Conservation (phyloP, 306 rosid species). For the Pterocarpus santalinus region DNA sequence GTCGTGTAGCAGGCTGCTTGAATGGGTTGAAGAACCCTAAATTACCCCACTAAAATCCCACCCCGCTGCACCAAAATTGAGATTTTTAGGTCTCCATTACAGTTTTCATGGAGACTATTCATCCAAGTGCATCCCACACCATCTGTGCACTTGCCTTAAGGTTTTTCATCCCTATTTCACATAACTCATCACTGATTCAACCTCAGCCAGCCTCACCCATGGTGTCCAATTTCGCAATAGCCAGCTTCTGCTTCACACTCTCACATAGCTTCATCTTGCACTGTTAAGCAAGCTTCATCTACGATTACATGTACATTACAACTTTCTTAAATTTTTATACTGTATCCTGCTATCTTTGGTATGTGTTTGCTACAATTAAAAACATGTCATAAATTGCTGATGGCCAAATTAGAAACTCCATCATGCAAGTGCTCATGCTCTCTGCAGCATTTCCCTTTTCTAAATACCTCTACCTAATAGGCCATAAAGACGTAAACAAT, state of each 20-base stretch:
- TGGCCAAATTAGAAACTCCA: too few species aligned
- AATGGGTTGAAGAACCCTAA: background rate
- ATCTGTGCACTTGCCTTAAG: background rate
- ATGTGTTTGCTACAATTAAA: background rate
- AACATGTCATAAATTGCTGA: too few species aligned
- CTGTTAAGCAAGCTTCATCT: background rate
- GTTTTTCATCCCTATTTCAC: slow-evolving; percentile 24
- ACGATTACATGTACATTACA: background rate
- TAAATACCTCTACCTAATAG: too few species aligned
- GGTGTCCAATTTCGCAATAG: too few species aligned
- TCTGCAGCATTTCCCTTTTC: background rate
- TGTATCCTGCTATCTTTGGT: background rate
- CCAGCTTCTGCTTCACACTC: background rate
- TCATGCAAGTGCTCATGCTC: too few species aligned
- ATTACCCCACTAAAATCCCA: background rate
- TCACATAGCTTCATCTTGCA: background rate
- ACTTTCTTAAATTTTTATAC: background rate
- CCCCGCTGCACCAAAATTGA: background rate
- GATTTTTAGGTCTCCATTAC: background rate
- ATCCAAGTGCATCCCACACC: background rate
- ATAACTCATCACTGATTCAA: background rate
- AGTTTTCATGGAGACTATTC: background rate
- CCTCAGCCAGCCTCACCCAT: background rate
- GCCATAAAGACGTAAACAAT: too few species aligned
- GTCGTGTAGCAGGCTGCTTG: background rate